Base-by-base conservation (phyloP, 441 rosid species). In the Biscutella laevigata region DNA sequence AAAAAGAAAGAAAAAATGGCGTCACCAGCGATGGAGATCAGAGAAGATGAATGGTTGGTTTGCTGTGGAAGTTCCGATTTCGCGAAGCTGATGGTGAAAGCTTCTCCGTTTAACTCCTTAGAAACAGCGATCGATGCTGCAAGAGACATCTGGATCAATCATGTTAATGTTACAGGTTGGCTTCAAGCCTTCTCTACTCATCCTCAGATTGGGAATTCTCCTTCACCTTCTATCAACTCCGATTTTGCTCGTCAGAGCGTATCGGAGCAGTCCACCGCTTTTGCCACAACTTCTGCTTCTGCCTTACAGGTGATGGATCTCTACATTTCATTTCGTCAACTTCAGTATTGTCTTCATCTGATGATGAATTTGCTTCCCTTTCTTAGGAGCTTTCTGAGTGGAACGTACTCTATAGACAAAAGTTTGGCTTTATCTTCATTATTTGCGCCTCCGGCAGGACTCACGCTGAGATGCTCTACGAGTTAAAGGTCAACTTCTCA, bases 131-230 rank as follows among this genome's bases (percentile, higher is more conserved):
- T 84, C 22, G 28, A 65, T 13, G 53, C 76, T 6, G 94, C 88
- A 67, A 72, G 76, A 58, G 73, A 74, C 25, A 72, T 80, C 71
- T 86, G 95, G 95, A 80, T 86, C 70, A 77, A 84, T 71, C 66
- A 51, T 66, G 88, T 85, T 28, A 82, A 80, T 59, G 86, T 88
- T 9, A 53, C 64, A 61, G 88, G 82, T 15, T 86, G 97, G 95
- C 80, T 88, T 30, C 77, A 86, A 68, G 94, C 94, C 4, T 88
- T 86, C 73, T 57, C 85, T 9, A 79, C 88, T 52, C 95, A 88
- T 70, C 97, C 94, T 71, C 81, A 62, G 79, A 88, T 88, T 40
- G 94, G 95, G 17, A 67, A 77, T 32, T 59, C 78, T 32, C 61
- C 80, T n/a, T 53, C 92, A 0, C 41, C 69, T 4, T 66, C 68